Evolutionary conservation across 75 land plant genomes (phyloP), one percentile per base, ranked within the genome.

Genomic region (Cunninghamia lanceolata): DNA sequence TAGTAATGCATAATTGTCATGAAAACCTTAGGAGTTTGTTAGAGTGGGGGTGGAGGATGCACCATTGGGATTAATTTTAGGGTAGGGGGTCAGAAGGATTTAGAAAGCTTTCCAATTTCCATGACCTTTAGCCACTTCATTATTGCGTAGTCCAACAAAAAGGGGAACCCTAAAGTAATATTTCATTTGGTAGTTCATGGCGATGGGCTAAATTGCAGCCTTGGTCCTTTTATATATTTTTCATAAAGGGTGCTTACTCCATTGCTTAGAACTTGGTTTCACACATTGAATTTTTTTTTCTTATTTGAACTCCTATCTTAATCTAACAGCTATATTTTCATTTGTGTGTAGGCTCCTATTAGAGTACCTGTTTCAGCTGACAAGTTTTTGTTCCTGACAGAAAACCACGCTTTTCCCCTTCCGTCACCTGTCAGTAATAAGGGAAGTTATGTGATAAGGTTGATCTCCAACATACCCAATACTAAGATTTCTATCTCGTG

Each of bases 401-500:
- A 93, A 80, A 87, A 92, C 82, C 92, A 87, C 81, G 89, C 95
- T 39, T 46, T 96, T 53, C 85, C 96, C 25, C 89, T 97, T 76
- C 99, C 99, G 59, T 89, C 92, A 52, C 99, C 99, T 16, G 95
- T 97, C 82, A 87, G 89, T 79, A 97, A 97, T 83, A 87, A 90
- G 83, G 99, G 99, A 50, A 97, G 96, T 88, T 97, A 93, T 87
- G 96, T 97, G 34, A 95, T 97, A 84, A 97, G 99, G 99, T 97
- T 88, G 28, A 59, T 34, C n/a, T 53, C 32, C 52, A 52, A 86
- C 30, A 40, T 34, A 43, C n/a, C 32, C 28, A 13, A 52, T 84
- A 84, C 21, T 9, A 84, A 84, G 3, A 34, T 25, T 50, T 63
- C 74, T 66, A n/a, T 52, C 59, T n/a, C 9, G 2, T 43, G 19